These are phyloP conservation scores for Luvunga scandens DNA, from an alignment of 345 rosid species.

Conservation along the genomic window DNA sequence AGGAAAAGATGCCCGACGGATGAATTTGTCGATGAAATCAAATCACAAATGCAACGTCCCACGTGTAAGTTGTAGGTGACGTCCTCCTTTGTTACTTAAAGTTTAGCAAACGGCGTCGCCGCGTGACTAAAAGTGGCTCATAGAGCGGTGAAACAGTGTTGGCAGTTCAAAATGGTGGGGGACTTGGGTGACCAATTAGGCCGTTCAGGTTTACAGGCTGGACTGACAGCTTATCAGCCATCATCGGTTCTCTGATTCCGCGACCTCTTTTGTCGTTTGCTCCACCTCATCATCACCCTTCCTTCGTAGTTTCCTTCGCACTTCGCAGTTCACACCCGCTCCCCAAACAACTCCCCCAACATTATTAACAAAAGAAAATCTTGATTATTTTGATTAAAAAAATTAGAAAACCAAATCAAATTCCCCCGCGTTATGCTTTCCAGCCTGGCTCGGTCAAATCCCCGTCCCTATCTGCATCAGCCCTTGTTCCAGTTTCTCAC, in stretches of 20 bases:
- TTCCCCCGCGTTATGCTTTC: slow-evolving; percentile 23
- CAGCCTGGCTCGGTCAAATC: slow-evolving; percentile 41
- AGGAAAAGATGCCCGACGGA: too few species aligned
- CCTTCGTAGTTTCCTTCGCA: neutral
- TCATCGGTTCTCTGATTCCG: slow-evolving; percentile 22
- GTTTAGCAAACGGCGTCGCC: neutral
- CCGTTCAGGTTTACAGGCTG: slow-evolving; percentile 34
- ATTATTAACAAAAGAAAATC: neutral
- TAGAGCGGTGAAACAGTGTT: neutral
- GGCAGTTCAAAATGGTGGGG: neutral
- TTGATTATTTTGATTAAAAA: neutral
- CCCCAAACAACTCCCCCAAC: neutral
- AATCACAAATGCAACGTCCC: neutral
- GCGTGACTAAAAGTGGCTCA: neutral
- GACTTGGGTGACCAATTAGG: neutral
- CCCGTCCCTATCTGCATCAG: slow-evolving; percentile 1
- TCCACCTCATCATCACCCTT: slow-evolving; percentile 20
- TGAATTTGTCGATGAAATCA: too few species aligned
- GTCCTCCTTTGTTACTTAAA: too few species aligned
- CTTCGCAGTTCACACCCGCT: neutral
- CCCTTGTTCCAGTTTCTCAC: neutral
- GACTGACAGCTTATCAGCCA: slow-evolving; percentile 26
- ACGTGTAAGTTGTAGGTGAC: neutral
- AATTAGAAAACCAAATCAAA: neutral
- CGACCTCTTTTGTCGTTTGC: slow-evolving; percentile 24